Evolutionary conservation across 2,329 filamentous ascomycete genomes (phyloP).

Genomic region (Tolypocladium tropicale): DNA sequence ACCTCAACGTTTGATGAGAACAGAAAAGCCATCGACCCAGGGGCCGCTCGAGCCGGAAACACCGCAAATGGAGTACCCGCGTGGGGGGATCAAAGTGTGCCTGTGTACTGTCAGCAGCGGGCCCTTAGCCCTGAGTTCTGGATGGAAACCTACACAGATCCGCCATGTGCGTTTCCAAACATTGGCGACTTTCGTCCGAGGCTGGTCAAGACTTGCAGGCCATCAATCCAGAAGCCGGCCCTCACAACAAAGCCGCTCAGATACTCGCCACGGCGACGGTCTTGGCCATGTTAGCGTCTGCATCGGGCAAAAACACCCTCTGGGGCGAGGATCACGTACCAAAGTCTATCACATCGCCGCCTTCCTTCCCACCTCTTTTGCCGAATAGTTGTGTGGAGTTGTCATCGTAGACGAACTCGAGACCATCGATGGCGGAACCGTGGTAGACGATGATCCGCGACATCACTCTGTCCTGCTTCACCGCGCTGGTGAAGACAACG

Average conservation of each 20-base stretch:
- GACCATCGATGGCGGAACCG: constrained; percentile 65
- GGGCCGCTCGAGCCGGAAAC: constrained; percentile 70
- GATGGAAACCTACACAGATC: constrained; percentile 59
- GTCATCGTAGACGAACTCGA: constrained; percentile 93
- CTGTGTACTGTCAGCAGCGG: constrained; percentile 35
- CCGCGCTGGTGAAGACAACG: constrained; percentile 61
- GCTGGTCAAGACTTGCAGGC: constrained; percentile 81
- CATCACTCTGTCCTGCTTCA: constrained; percentile 61
- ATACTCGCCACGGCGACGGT: constrained; percentile 76
- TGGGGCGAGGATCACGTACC: constrained; percentile 39
- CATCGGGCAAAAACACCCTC: background rate
- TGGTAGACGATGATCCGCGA: constrained; percentile 68
- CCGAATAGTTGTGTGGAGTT: constrained; percentile 77
- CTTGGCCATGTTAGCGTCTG: constrained; percentile 31
- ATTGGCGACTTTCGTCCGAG: constrained; percentile 75
- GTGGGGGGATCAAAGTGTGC: constrained; percentile 77
- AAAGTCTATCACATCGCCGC: constrained; percentile 66
- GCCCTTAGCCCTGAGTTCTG: background rate
- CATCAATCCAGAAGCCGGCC: constrained; percentile 76
- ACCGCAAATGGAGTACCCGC: constrained; percentile 81
- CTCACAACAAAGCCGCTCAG: constrained; percentile 79
- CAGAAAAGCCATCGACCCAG: constrained; percentile 79
- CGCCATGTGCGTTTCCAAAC: constrained; percentile 72
- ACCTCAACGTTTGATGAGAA: constrained; percentile 46
- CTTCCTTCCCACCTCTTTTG: constrained; percentile 59